These are phyloP conservation scores for Ogataea polymorpha DNA, from an alignment of 805 yeast genomes.

Conservation along the genomic window DNA sequence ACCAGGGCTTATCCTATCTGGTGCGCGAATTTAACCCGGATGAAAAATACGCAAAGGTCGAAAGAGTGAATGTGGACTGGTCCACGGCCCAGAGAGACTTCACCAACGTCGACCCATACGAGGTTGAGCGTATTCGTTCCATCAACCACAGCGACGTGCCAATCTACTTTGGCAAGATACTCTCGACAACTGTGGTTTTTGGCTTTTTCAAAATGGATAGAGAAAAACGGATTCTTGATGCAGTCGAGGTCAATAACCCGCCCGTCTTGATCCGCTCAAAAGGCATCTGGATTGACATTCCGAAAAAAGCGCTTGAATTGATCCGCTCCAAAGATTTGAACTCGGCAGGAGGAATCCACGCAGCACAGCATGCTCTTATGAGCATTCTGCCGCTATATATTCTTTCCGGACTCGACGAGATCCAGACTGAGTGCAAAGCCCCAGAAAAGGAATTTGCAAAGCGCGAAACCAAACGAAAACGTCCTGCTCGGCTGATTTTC, in stretches of 20 bases:
- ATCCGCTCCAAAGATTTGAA: slow-evolving; percentile 57
- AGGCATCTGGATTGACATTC: slow-evolving; percentile 93
- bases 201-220: slow-evolving; percentile 89
- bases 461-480: slow-evolving; percentile 61
- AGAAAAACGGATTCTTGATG: slow-evolving; percentile 78
- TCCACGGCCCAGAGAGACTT: slow-evolving; percentile 86
- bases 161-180: slow-evolving; percentile 71
- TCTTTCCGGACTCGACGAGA: slow-evolving; percentile 71
- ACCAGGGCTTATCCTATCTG: slow-evolving; percentile 88
- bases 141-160: slow-evolving; percentile 52
- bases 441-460: slow-evolving; percentile 93
- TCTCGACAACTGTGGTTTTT: slow-evolving; percentile 74
- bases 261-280: slow-evolving; percentile 67
- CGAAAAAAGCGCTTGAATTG: slow-evolving; percentile 56
- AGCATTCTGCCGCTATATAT: slow-evolving; percentile 72
- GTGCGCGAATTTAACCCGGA: slow-evolving; percentile 82
- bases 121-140: slow-evolving; percentile 62
- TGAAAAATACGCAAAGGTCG: slow-evolving; percentile 78
- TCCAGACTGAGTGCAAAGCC: slow-evolving; percentile 93
- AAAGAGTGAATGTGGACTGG: slow-evolving; percentile 92
- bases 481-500: slow-evolving; percentile 87
- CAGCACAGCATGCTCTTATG: slow-evolving; percentile 89
- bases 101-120: slow-evolving; percentile 86
- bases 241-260: slow-evolving; percentile 88
- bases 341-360: slow-evolving; percentile 92